Conservation (phyloP, 441 rosid species). For the Adansonia gregorii region DNA sequence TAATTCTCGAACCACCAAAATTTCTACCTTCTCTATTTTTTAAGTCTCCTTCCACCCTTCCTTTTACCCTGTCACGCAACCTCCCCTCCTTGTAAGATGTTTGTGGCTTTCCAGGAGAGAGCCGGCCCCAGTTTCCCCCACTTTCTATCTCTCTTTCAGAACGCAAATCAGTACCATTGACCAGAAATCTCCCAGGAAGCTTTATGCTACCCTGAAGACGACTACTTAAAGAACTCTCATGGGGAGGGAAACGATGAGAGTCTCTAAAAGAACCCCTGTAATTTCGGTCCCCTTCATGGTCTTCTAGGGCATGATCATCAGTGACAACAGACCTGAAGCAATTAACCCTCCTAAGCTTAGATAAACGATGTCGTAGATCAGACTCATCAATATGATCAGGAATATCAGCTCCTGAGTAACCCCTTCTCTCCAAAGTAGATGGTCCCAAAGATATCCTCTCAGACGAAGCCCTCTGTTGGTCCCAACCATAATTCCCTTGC, state of each 20-base stretch:
- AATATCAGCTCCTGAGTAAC: constrained; percentile 48
- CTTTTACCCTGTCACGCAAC: constrained; percentile 59
- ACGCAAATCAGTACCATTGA: constrained; percentile 40
- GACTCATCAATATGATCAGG: constrained; percentile 53
- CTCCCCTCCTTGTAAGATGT: constrained; percentile 45
- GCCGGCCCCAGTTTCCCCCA: constrained; percentile 54
- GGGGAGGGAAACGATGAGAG: constrained; percentile 35
- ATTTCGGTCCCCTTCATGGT: constrained; percentile 46
- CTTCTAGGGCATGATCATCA: constrained; percentile 52
- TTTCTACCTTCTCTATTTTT: constrained; percentile 44
- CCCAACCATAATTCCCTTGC: constrained; percentile 68
- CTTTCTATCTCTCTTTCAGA: constrained; percentile 58
- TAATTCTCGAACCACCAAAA: constrained; percentile 41
- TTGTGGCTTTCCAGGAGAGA: constrained; percentile 49
- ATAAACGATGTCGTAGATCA: constrained; percentile 74
- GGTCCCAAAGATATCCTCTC: constrained; percentile 50
- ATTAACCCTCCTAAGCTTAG: constrained; percentile 65
- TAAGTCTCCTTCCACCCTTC: constrained; percentile 52
- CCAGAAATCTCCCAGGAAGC: constrained; percentile 61
- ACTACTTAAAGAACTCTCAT: constrained; percentile 54
- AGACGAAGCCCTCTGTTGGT: constrained; percentile 51
- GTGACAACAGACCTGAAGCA: constrained; percentile 73
- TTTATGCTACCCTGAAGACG: constrained; percentile 86
- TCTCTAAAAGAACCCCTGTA: constrained; percentile 54
- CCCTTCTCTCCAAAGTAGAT: constrained; percentile 55